These are phyloP conservation scores for Chrysochromulina parva DNA, from an alignment of 78 protist genomes.

Conservation along the genomic window DNA sequence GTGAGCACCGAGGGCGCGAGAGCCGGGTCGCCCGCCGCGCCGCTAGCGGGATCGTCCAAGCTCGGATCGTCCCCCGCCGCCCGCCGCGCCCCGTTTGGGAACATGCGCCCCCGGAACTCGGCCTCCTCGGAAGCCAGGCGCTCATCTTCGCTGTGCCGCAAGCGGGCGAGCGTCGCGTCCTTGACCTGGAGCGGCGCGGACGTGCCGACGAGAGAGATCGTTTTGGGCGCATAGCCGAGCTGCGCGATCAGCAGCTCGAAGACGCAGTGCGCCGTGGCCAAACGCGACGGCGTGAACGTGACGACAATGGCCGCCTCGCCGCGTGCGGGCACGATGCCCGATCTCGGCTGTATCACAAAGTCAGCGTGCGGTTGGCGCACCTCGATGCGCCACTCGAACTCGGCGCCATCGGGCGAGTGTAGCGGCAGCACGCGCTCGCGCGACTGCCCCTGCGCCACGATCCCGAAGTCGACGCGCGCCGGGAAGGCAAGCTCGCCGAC, in stretches of 20 bases:
- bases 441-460: background rate
- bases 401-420: background rate
- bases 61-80: no score
- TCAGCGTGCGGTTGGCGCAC: background rate
- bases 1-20: no score
- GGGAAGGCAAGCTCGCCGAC: conserved; percentile 2
- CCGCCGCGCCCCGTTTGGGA: no score
- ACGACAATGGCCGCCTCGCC: background rate
- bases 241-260: conserved; percentile 21
- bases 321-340: conserved; percentile 21
- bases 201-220: background rate
- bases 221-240: background rate
- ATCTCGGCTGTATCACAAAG: background rate
- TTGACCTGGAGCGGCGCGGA: background rate
- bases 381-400: background rate
- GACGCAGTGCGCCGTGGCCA: background rate
- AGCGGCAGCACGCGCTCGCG: background rate
- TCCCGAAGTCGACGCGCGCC: conserved; percentile 16
- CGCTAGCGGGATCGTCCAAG: no score
- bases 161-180: no score
- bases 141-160: no score
- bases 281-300: background rate
- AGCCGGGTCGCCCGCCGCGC: no score
- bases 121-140: no score
- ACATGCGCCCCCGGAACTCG: no score